A percentile compares a stretch with the other conserved stretches of the same genome.
Conservation (phyloP, 2,329 filamentous ascomycete species). For the Penicillium sclerotiorum region DNA sequence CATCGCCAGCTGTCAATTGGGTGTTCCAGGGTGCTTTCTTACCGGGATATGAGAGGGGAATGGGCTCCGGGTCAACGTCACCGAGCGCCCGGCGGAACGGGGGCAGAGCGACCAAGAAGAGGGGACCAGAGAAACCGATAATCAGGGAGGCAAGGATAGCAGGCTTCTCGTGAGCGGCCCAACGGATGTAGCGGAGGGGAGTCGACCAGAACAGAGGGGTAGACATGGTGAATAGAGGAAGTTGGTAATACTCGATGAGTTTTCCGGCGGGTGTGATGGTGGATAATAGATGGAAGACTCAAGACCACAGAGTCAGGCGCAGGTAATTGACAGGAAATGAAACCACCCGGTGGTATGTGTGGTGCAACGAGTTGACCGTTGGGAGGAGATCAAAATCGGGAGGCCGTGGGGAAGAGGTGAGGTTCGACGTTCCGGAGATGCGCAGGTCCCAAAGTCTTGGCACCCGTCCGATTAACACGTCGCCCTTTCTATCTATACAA, state of each 20-base stretch:
- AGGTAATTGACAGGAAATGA: constrained; percentile 3
- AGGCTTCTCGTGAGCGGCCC: constrained; percentile 84
- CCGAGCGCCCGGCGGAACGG: constrained; percentile 73
- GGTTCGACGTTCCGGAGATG: constrained; percentile 32
- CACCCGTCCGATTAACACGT: constrained; percentile 46
- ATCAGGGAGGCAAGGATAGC: constrained; percentile 87
- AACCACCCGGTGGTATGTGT: constrained; percentile 8
- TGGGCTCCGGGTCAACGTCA: constrained; percentile 69
- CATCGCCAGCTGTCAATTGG: not conserved
- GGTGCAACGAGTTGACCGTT: constrained; percentile 7
- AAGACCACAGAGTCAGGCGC: constrained; percentile 3
- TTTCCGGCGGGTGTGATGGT: constrained; percentile 24
- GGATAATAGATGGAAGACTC: no score
- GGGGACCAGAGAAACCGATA: constrained; percentile 72
- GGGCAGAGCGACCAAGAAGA: constrained; percentile 70
- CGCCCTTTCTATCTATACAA: constrained; percentile 39
- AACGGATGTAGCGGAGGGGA: constrained; percentile 82
- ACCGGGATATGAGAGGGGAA: constrained; percentile 94
- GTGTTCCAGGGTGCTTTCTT: constrained; percentile 41
- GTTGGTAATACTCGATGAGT: constrained; percentile 22
- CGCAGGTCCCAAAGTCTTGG: constrained; percentile 40
- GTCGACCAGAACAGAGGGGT: constrained; percentile 79
- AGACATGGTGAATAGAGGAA: constrained; percentile 43
- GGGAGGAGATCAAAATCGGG: constrained; percentile 24
- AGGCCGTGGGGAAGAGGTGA: constrained; percentile 33